These are phyloP conservation scores for Corylus americana DNA, from an alignment of 306 rosid genomes.

Conservation along the genomic window DNA sequence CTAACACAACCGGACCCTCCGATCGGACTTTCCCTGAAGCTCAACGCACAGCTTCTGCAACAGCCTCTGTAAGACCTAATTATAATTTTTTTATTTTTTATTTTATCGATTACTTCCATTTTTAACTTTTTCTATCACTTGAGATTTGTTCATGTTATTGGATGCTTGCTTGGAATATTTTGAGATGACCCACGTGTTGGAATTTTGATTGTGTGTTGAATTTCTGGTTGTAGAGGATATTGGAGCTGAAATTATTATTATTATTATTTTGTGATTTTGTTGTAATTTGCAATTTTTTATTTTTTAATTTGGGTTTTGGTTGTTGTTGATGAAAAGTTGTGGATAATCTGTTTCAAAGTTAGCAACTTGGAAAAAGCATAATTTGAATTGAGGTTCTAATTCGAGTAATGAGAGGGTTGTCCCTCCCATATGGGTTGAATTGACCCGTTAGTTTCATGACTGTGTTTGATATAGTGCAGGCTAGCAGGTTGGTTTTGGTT, in stretches of 20 bases:
- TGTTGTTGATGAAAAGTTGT: neutral
- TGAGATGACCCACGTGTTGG: slow-evolving; percentile 10
- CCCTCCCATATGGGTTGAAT: neutral
- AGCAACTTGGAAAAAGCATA: neutral
- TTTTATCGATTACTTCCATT: neutral
- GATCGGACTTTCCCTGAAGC: slow-evolving; percentile 37
- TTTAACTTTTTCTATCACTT: neutral
- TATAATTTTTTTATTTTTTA: neutral
- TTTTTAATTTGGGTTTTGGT: neutral
- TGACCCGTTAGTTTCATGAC: neutral
- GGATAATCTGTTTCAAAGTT: slow-evolving; percentile 9
- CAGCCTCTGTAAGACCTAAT: slow-evolving; percentile 31
- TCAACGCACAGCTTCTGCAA: neutral
- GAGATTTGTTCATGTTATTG: neutral
- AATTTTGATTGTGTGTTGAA: neutral
- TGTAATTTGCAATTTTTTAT: neutral
- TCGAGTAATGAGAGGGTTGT: neutral
- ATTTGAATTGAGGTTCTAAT: slow-evolving; percentile 18
- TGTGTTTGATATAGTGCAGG: neutral
- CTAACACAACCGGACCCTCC: slow-evolving; percentile 43
- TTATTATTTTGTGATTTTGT: neutral
- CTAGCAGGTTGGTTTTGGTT: neutral
- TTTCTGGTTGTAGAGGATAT: neutral
- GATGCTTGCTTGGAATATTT: neutral
- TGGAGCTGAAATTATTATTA: neutral